Conservation (phyloP, 495 filamentous ascomycete species). For the Neurospora discreta region DNA sequence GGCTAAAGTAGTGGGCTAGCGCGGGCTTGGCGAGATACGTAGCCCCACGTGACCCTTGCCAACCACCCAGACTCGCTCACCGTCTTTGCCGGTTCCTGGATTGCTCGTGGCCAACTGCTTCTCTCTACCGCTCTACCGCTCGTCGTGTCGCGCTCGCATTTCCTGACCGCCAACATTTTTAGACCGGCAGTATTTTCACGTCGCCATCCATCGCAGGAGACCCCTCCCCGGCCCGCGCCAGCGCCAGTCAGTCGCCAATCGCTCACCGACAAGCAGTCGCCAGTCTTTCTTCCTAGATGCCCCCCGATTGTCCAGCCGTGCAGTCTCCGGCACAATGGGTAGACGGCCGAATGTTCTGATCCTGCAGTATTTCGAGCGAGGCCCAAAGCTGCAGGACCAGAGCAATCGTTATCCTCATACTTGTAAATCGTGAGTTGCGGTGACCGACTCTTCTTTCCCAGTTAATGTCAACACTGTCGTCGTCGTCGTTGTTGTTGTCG, state of each 20-base stretch:
- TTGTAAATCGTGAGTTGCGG: slow-evolving; percentile 48
- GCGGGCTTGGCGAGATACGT: background rate
- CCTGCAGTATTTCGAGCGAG: slow-evolving; percentile 72
- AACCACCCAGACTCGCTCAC: background rate
- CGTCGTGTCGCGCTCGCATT: background rate
- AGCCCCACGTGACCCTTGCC: slow-evolving; percentile 1
- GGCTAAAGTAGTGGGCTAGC: background rate
- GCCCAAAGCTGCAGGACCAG: slow-evolving; percentile 67
- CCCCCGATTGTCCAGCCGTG: slow-evolving; percentile 10
- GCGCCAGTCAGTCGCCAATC: background rate
- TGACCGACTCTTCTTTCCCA: background rate
- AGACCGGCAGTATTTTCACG: slow-evolving; percentile 23
- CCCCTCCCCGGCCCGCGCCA: slow-evolving; percentile 9
- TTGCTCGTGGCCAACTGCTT: background rate
- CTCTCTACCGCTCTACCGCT: background rate
- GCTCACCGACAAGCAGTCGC: slow-evolving; percentile 5
- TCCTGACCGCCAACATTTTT: slow-evolving; percentile 21
- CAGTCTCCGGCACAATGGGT: slow-evolving; percentile 46
- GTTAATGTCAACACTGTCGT: background rate
- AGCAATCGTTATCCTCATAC: slow-evolving; percentile 83
- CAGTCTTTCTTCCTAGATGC: background rate
- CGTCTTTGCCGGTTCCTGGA: background rate
- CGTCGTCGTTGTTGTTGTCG: background rate
- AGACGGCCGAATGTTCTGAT: slow-evolving; percentile 73
- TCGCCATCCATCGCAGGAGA: slow-evolving; percentile 3